Evolutionary conservation across 108 stramenopile species (phyloP).

Genomic region (Nitzschia putrida): DNA sequence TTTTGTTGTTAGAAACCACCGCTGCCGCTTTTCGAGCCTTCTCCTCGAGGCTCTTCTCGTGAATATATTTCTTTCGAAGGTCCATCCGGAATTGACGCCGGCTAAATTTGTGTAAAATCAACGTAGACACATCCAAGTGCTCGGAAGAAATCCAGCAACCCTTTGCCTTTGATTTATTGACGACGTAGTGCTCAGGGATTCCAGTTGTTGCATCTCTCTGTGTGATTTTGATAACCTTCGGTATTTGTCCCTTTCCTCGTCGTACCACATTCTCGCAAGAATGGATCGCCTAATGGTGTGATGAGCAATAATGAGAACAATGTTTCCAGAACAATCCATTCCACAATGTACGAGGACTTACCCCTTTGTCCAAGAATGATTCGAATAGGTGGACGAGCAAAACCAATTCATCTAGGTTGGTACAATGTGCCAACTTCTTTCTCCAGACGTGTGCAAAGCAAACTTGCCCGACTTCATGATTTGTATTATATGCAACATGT

Average conservation of each 20-base stretch:
- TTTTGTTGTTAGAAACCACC: background rate
- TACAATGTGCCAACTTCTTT: slow-evolving; percentile 52
- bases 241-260: slow-evolving; percentile 34
- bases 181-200: slow-evolving; percentile 57
- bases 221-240: slow-evolving; percentile 44
- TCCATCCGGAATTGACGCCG: slow-evolving; percentile 17
- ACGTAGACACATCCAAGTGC: slow-evolving; percentile 46
- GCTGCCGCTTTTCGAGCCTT: slow-evolving; percentile 7
- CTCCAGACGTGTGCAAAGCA: slow-evolving; percentile 75
- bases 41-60: slow-evolving; percentile 11
- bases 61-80: background rate
- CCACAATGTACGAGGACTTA: slow-evolving; percentile 36
- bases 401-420: slow-evolving; percentile 56
- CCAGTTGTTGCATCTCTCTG: slow-evolving; percentile 56
- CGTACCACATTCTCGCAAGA: slow-evolving; percentile 36
- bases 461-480: slow-evolving; percentile 81
- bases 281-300: slow-evolving; percentile 29
- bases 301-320: background rate
- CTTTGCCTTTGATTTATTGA: slow-evolving; percentile 40
- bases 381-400: slow-evolving; percentile 56
- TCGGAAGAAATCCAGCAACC: slow-evolving; percentile 60
- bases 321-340: slow-evolving; percentile 2
- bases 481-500: slow-evolving; percentile 56
- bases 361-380: slow-evolving; percentile 58
- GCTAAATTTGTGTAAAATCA: slow-evolving; percentile 39